Evolutionary conservation across 352 stramenopile genomes (phyloP), one percentile per base, ranked within the genome.

Genomic region (Phytophthora cajani): DNA sequence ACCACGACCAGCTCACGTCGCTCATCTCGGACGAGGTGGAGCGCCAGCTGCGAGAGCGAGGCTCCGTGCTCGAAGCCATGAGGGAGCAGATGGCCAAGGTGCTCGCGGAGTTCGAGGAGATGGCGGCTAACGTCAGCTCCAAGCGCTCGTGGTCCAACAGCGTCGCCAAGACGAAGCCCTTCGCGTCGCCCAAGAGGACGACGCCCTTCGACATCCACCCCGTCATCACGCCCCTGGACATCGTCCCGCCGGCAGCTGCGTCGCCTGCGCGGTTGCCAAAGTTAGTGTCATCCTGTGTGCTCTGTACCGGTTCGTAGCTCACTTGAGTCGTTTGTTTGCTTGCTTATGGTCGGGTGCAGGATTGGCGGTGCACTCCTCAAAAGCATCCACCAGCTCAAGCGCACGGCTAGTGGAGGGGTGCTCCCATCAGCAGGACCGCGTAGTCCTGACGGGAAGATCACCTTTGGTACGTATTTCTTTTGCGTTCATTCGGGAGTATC

Each of bases 71-170:
- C 11, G 82, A 90, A 25, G 63, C 62, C 10, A 85, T 93, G 79
- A 88, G 89, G 67, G 63, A 78, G 44, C 84, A 93, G 66, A 91
- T 93, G 84, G 74, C 76, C 19, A 84, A 82, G 51, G 79, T 93
- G 49, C 72, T 93, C 42, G 72, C 75, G 9, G 85, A 93, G 70
- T 89, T 93, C 53, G 85, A 93, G 58, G 82, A 91, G 64, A 69
- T 91, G 52, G 76, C 82, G 40, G 77, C 58, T 62, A 87, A 77
- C 33, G 64, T 85, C 23, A 75, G 79, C 49, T 77, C 84, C 47
- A 88, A 91, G 67, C 82, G 81, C 16, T 87, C 85, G 42, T 93
- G 85, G 85, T 89, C 85, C 66, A 89, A 88, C 46, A 87, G 81
- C 53, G 62, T 91, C 21, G 63, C 53, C 32, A 91, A 85, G 55